Percentiles rank a stretch among this genome's conserved stretches.
phyloP scores from a whole-genome alignment of 768 basidiomycete species.

The Calocybe cyanea region DNA sequence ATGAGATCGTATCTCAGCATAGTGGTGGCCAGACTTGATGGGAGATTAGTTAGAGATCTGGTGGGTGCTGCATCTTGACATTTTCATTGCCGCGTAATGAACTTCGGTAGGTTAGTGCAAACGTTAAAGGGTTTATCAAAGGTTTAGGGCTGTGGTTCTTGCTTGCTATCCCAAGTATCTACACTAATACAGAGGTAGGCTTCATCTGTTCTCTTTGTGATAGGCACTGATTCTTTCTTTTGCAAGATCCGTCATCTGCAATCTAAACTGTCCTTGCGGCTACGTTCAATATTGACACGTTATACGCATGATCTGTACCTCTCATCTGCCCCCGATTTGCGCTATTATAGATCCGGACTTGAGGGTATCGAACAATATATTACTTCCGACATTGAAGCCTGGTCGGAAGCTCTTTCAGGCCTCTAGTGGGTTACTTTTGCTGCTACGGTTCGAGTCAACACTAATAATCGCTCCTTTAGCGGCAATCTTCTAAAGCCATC shows the following conservation, averaged over 20 bases:
- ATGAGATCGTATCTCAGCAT: conserved; percentile 85
- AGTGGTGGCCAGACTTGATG: conserved; percentile 84
- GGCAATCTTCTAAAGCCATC: conserved; percentile 93
- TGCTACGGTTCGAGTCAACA: not conserved
- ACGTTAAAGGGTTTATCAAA: conserved; percentile 76
- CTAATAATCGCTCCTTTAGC: conserved; percentile 32
- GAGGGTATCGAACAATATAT: conserved; percentile 90
- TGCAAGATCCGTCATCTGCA: conserved; percentile 83
- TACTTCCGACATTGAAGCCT: conserved; percentile 87
- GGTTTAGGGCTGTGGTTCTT: conserved; percentile 88
- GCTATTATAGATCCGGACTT: conserved; percentile 61
- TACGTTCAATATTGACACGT: conserved; percentile 83
- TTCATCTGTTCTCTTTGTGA: not conserved
- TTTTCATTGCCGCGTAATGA: not conserved
- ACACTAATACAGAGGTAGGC: conserved; percentile 89
- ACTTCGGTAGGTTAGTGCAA: conserved; percentile 60
- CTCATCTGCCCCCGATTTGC: conserved; percentile 63
- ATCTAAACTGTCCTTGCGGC: conserved; percentile 74
- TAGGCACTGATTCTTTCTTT: not conserved
- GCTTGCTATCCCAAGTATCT: conserved; percentile 88
- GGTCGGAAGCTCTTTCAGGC: conserved; percentile 80
- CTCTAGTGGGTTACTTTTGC: conserved; percentile 69
- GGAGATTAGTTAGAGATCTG: conserved; percentile 82
- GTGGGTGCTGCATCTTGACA: conserved; percentile 32
- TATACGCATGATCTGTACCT: conserved; percentile 94